Evolutionary conservation across 2,329 filamentous ascomycete species (phyloP).

Genomic region (Diaporthe citrichinensis): DNA sequence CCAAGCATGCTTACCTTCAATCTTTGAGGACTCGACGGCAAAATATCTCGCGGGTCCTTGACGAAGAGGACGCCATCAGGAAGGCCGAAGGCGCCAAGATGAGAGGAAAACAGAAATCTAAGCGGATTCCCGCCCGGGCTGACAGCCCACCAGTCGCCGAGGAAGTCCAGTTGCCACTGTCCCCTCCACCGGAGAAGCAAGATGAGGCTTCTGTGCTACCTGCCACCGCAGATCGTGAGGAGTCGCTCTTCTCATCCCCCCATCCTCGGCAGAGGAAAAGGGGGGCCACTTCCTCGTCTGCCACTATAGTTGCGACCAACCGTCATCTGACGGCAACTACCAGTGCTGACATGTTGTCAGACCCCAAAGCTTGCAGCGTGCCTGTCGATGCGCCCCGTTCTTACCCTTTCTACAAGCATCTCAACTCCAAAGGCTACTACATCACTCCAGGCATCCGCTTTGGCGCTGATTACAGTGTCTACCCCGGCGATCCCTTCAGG

Average conservation of each 20-base stretch:
- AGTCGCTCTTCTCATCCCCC: slow-evolving; percentile 30
- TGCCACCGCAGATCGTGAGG: background rate
- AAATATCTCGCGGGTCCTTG: slow-evolving; percentile 56
- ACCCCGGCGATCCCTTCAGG: slow-evolving; percentile 92
- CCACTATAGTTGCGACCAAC: slow-evolving; percentile 46
- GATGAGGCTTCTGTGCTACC: background rate
- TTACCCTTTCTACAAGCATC: slow-evolving; percentile 83
- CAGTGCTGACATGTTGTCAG: slow-evolving; percentile 51
- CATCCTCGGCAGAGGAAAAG: background rate
- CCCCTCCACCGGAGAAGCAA: slow-evolving; percentile 13
- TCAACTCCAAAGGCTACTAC: slow-evolving; percentile 86
- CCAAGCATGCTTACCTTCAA: slow-evolving; percentile 75
- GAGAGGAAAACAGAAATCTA: slow-evolving; percentile 44
- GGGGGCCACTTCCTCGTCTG: background rate
- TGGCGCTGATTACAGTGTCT: slow-evolving; percentile 93
- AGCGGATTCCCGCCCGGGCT: slow-evolving; percentile 16
- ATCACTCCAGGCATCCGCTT: slow-evolving; percentile 94
- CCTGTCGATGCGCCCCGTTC: slow-evolving; percentile 59
- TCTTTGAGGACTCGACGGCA: slow-evolving; percentile 63
- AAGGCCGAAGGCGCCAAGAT: slow-evolving; percentile 49
- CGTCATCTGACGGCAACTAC: slow-evolving; percentile 60
- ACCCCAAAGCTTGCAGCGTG: slow-evolving; percentile 35
- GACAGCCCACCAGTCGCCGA: slow-evolving; percentile 20
- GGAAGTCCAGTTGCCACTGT: background rate
- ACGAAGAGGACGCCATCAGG: slow-evolving; percentile 54